These are phyloP conservation scores for Auriscalpium orientale DNA, from an alignment of 768 basidiomycete species.

Conservation along the genomic window DNA sequence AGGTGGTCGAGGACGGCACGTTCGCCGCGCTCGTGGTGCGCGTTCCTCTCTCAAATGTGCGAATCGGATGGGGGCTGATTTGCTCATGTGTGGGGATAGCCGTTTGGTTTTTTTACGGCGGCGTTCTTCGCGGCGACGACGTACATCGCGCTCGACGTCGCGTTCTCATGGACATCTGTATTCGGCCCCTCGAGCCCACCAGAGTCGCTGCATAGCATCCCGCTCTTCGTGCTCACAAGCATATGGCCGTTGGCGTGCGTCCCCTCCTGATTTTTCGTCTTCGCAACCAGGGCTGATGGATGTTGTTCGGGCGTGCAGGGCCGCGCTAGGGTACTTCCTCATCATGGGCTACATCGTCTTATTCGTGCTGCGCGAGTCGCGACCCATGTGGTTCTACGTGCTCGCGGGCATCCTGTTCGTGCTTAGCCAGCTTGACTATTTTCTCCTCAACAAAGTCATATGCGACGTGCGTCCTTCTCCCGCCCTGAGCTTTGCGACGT, in stretches of 20 bases:
- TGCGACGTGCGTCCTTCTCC: slow-evolving; percentile 46
- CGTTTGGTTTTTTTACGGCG: slow-evolving; percentile 47
- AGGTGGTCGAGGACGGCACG: slow-evolving; percentile 89
- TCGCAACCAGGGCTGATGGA: neutral
- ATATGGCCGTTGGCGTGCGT: slow-evolving; percentile 76
- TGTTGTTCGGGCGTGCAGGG: slow-evolving; percentile 28
- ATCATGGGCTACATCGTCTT: slow-evolving; percentile 81
- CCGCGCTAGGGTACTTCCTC: slow-evolving; percentile 58
- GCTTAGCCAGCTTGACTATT: slow-evolving; percentile 75
- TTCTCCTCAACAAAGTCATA: slow-evolving; percentile 70
- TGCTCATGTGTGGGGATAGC: slow-evolving; percentile 31
- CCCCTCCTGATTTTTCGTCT: neutral
- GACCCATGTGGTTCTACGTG: slow-evolving; percentile 75
- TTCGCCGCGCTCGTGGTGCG: slow-evolving; percentile 55
- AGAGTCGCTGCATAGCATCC: slow-evolving; percentile 48
- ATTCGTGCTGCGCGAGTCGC: slow-evolving; percentile 64
- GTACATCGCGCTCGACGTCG: slow-evolving; percentile 84
- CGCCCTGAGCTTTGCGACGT: too few species aligned
- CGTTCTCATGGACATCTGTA: slow-evolving; percentile 51
- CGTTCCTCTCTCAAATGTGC: slow-evolving; percentile 19
- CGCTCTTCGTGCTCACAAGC: slow-evolving; percentile 74
- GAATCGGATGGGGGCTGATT: neutral
- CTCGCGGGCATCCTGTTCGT: slow-evolving; percentile 72
- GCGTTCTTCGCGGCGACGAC: slow-evolving; percentile 64
- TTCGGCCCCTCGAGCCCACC: slow-evolving; percentile 57